Evolutionary conservation across 2,329 filamentous ascomycete species (phyloP), one percentile per base, ranked within the genome.

Genomic region (Coniella vitis): DNA sequence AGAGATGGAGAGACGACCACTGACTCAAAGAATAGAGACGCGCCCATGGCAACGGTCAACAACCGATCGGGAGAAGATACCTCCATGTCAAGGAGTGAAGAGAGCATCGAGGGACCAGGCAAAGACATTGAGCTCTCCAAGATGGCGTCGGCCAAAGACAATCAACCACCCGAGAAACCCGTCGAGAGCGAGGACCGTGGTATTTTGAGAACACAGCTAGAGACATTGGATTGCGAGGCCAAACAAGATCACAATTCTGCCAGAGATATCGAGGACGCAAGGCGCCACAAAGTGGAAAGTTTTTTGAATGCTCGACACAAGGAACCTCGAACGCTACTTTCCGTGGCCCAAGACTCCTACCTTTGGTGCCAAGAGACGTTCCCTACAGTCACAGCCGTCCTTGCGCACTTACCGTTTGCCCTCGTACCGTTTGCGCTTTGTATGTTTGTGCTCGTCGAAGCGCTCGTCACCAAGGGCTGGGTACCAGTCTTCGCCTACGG

Each of bases 391-490:
- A 78, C 79, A 17, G 78, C 80, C 0, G 84, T 88, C 0, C 61
- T 84, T 5, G 65, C 75, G 0, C 83, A 86, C 59, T 69, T 89
- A 2, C 85, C 85, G 0, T 78, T 84, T 46, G 74, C 81, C 0
- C 73, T 88, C 0, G 71, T 89, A 0, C 84, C 85, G 0, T 88
- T 88, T 57, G 80, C 84, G 0, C 81, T 89, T 48, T 72, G 76
- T 53, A 88, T 88, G 84, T 88, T 88, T 53, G 73, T 88, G 9
- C 73, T 89, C 0, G 84, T 88, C 0, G 84, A 89, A 59, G 83
- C 76, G 0, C 65, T 89, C 1, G 84, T 86, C 0, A 86, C 81
- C 0, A 87, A 85, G 54, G 84, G 85, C 10, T 88, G 85, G 85
- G 79, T 88, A 0, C 74, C 76, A 0, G 81, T 87, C 0, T 88